These are phyloP conservation scores for Irpex lacteus DNA, from an alignment of 1,284 basidiomycete species.

Conservation along the genomic window DNA sequence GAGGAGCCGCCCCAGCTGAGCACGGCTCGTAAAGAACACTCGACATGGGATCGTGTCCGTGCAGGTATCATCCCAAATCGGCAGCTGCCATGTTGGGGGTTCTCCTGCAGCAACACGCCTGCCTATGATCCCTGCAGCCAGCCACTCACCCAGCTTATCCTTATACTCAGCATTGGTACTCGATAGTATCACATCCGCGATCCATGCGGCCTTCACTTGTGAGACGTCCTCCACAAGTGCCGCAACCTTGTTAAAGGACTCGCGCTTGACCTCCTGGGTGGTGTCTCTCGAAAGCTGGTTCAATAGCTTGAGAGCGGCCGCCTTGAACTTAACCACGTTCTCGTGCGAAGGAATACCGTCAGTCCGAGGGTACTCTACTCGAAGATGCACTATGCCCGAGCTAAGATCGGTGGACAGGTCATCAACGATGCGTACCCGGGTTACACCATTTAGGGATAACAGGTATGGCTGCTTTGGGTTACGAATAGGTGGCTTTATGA, in stretches of 20 bases:
- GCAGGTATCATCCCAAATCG: too few relatives aligned
- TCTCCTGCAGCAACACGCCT: too few relatives aligned
- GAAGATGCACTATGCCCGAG: slow-evolving; percentile 33
- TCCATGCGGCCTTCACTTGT: slow-evolving; percentile 58
- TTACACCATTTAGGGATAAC: slow-evolving; percentile 63
- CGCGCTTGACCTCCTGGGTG: slow-evolving; percentile 50
- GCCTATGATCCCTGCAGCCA: not conserved
- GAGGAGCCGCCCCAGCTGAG: not conserved
- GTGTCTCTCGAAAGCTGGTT: slow-evolving; percentile 65
- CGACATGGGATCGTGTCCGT: not conserved
- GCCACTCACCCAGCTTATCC: slow-evolving; percentile 64
- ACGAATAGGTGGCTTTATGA: slow-evolving; percentile 50
- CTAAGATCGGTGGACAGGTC: slow-evolving; percentile 26
- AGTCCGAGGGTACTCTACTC: slow-evolving; percentile 47
- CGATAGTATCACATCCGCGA: slow-evolving; percentile 71
- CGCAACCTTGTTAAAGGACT: slow-evolving; percentile 63
- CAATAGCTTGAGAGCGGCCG: slow-evolving; percentile 59
- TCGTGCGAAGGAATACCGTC: slow-evolving; percentile 51
- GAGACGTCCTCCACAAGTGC: slow-evolving; percentile 63
- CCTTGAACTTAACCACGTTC: slow-evolving; percentile 61
- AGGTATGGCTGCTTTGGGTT: slow-evolving; percentile 41
- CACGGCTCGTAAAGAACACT: not conserved
- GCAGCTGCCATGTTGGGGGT: too few relatives aligned
- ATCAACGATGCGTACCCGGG: slow-evolving; percentile 46
- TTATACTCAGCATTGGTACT: slow-evolving; percentile 60